A percentile compares a stretch with the other conserved stretches of the same genome.
These are phyloP conservation scores for Podaxis sp. DNA, from an alignment of 768 basidiomycete species.

Conservation along the genomic window DNA sequence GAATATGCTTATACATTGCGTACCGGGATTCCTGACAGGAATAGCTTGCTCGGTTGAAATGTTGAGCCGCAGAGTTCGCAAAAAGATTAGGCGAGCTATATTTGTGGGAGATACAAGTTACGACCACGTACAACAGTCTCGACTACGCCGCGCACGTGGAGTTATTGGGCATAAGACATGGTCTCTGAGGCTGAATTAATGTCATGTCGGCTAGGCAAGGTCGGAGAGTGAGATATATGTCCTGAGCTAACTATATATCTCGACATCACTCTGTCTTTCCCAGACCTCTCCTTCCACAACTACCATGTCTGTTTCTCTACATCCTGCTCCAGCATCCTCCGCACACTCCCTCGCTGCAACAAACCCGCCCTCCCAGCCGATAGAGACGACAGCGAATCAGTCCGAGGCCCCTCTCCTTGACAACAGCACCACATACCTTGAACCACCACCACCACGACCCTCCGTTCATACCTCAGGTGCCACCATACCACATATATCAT, in stretches of 20 bases:
- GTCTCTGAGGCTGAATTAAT: background rate
- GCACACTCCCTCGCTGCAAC: background rate
- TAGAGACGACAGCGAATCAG: background rate
- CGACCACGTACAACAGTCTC: background rate
- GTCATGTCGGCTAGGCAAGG: background rate
- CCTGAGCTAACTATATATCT: conserved; percentile 4
- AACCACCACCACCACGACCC: conserved; percentile 6
- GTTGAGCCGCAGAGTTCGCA: background rate
- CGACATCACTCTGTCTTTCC: background rate
- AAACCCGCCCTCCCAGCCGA: background rate
- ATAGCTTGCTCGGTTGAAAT: background rate
- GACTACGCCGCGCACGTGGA: background rate
- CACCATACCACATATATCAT: background rate
- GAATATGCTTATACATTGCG: background rate
- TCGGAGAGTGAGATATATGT: background rate
- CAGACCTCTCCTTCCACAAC: conserved; percentile 8
- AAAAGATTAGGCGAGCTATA: background rate
- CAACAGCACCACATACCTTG: conserved; percentile 1
- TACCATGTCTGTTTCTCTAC: conserved; percentile 10
- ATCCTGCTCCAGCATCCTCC: background rate
- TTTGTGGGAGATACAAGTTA: background rate
- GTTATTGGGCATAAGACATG: background rate
- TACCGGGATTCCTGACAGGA: background rate
- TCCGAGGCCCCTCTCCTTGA: conserved; percentile 2
- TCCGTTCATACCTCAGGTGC: conserved; percentile 1